Conservation (phyloP, 345 rosid genomes). For the Rhodomyrtus tomentosa region DNA sequence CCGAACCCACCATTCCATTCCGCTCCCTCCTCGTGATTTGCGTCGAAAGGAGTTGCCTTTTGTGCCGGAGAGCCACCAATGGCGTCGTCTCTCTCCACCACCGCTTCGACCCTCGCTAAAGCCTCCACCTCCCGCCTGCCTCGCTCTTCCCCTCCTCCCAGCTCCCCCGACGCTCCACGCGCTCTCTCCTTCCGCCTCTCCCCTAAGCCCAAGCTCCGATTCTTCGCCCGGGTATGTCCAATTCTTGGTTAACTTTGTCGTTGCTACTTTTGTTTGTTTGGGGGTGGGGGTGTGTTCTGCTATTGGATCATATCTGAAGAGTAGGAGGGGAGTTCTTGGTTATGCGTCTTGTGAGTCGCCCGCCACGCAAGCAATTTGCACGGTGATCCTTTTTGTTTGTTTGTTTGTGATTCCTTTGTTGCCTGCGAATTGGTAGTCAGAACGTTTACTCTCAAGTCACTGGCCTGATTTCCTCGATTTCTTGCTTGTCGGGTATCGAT, state of each 20-base stretch:
- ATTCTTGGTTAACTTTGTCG: not conserved
- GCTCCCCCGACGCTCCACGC: not conserved
- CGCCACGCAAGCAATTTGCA: not conserved
- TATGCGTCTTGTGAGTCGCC: not conserved
- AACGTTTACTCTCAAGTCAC: not conserved
- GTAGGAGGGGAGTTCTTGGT: not conserved
- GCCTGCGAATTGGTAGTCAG: not conserved
- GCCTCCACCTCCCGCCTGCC: not conserved
- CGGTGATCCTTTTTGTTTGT: not conserved
- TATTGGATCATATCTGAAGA: not conserved
- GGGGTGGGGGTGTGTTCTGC: not conserved
- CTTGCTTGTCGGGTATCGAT: not conserved
- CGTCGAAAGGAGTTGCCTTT: not conserved
- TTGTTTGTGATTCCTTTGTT: not conserved
- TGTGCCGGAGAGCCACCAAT: not conserved
- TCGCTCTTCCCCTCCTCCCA: not conserved
- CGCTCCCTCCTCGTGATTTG: not conserved
- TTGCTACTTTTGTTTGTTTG: not conserved
- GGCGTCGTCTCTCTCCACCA: conserved; percentile 1
- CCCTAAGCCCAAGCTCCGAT: conserved; percentile 24
- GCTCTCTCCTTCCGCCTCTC: conserved; percentile 35
- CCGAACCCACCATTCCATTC: not conserved
- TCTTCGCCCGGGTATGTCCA: conserved; percentile 33
- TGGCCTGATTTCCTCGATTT: not conserved
- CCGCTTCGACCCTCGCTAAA: not conserved